phyloP scores from a whole-genome alignment of 768 basidiomycete species.

The Mrakia hoshinonis region DNA sequence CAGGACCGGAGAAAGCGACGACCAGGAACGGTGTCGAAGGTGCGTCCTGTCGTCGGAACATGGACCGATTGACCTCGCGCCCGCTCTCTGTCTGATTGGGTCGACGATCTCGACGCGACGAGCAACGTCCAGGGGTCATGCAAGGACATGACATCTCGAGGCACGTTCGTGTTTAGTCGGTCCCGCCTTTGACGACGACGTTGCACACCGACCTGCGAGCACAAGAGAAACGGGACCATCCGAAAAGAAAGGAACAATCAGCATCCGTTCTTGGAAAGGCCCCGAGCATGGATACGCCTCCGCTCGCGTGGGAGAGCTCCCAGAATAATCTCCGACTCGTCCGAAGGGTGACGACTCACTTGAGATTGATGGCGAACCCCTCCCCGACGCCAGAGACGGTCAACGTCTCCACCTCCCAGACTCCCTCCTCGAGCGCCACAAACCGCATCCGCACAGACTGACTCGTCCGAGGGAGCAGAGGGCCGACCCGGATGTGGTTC shows the following conservation, averaged over 20 bases:
- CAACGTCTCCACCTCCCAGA: conserved; percentile 64
- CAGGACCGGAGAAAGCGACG: too few species aligned
- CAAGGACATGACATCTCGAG: neutral
- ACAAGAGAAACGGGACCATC: neutral
- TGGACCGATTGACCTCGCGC: too few species aligned
- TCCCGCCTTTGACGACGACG: conserved; percentile 13
- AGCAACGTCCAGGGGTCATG: too few species aligned
- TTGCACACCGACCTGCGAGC: conserved; percentile 19
- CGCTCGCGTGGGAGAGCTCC: too few species aligned
- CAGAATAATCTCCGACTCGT: neutral
- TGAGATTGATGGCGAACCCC: conserved; percentile 61
- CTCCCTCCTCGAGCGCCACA: conserved; percentile 66
- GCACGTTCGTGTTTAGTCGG: neutral
- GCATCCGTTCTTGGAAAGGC: neutral
- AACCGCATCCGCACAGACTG: conserved; percentile 82
- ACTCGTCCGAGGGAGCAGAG: conserved; percentile 48
- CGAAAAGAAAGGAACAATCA: too few species aligned
- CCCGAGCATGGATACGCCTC: neutral
- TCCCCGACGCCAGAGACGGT: conserved; percentile 68
- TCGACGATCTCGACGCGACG: too few species aligned
- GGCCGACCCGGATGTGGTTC: conserved; percentile 39
- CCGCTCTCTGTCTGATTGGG: too few species aligned
- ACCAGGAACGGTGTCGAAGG: too few species aligned
- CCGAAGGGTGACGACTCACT: conserved; percentile 45
- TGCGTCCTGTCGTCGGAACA: too few species aligned